Evolutionary conservation across 495 filamentous ascomycete species (phyloP).

Genomic region (Talaromyces thailandensis): DNA sequence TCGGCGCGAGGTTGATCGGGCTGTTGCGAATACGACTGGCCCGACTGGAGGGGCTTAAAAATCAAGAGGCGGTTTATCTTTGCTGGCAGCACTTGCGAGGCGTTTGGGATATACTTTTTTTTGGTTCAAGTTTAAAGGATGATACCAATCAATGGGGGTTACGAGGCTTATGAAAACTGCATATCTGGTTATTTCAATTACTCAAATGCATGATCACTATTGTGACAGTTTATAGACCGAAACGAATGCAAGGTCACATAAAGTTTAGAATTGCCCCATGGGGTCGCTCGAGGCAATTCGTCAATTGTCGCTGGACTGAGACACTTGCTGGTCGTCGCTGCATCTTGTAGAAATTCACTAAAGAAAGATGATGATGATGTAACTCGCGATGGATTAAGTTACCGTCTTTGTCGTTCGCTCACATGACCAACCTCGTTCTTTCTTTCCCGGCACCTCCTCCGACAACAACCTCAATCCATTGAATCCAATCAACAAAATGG

Average conservation of each 20-base stretch:
- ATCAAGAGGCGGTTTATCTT: neutral
- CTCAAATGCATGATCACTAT: neutral
- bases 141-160: neutral
- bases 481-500: neutral
- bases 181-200: neutral
- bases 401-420: neutral
- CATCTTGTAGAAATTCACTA: too few relatives aligned
- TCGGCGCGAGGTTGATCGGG: slow-evolving; percentile 54
- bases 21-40: slow-evolving; percentile 38
- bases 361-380: too few relatives aligned
- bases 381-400: neutral
- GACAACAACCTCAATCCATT: neutral
- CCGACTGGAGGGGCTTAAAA: neutral
- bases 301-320: neutral
- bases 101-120: neutral
- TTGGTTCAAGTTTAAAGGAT: neutral
- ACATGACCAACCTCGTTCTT: neutral
- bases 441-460: neutral
- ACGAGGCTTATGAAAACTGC: neutral
- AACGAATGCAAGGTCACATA: neutral
- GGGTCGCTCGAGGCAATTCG: neutral
- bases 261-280: neutral
- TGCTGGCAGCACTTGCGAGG: neutral
- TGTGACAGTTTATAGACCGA: neutral
- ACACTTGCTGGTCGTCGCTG: too few relatives aligned